Percentiles rank a stretch among this genome's conserved stretches.
phyloP scores from a whole-genome alignment of 2,329 filamentous ascomycete genomes.

The Cadophora sp. region DNA sequence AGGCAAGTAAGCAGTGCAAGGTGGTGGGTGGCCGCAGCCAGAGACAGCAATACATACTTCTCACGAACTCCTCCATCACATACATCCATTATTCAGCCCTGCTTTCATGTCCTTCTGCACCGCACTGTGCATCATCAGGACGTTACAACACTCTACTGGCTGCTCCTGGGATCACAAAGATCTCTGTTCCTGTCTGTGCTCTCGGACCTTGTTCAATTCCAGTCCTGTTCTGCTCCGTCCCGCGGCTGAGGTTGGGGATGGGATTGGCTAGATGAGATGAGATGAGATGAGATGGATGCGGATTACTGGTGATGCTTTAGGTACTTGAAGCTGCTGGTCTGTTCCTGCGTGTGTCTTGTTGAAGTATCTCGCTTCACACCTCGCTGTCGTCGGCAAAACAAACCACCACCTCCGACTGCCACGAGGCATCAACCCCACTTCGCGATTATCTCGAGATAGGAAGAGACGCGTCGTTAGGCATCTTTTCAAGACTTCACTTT shows the following conservation, averaged over 20 bases:
- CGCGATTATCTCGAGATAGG: neutral
- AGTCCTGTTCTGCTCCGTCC: neutral
- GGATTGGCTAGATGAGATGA: neutral
- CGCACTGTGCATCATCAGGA: neutral
- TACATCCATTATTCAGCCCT: neutral
- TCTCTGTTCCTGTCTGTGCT: conserved; percentile 1
- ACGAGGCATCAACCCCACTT: neutral
- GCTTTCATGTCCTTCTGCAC: neutral
- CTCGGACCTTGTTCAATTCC: neutral
- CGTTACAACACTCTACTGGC: neutral
- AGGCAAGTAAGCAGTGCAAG: neutral
- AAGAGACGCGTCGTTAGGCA: no score
- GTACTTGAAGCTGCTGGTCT: neutral
- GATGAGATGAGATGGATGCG: neutral
- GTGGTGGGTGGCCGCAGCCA: neutral
- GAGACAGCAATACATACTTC: neutral
- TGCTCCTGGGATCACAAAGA: neutral
- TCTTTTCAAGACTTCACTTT: neutral
- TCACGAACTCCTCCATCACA: neutral
- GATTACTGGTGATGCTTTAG: neutral
- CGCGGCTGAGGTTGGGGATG: neutral
- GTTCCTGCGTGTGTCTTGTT: neutral
- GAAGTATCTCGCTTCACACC: neutral
- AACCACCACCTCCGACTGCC: conserved; percentile 1
- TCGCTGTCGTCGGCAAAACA: conserved; percentile 1